phyloP scores from a whole-genome alignment of 1,139 yeast species.

The Suhomyces ambrosiae region DNA sequence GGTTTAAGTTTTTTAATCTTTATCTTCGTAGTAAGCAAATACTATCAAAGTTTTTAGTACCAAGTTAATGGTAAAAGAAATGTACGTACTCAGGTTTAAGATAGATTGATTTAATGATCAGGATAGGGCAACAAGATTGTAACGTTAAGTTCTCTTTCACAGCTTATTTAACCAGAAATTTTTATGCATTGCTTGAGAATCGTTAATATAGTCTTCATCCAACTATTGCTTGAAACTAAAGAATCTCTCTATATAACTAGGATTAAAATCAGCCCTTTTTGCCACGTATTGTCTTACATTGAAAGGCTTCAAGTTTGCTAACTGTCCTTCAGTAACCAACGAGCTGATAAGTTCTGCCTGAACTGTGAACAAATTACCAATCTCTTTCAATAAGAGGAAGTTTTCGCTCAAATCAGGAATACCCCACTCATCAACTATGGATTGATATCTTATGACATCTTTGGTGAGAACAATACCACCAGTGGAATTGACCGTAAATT shows the following conservation, averaged over 20 bases:
- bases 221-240: slow-evolving; percentile 37
- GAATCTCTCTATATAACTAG: slow-evolving; percentile 55
- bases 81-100: too few relatives aligned
- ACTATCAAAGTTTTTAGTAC: slow-evolving; percentile 3
- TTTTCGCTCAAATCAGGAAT: slow-evolving; percentile 65
- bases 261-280: slow-evolving; percentile 69
- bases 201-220: too few relatives aligned
- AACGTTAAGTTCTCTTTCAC: too few relatives aligned
- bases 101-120: neutral
- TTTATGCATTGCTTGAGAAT: too few relatives aligned
- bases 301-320: slow-evolving; percentile 67
- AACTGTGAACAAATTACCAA: slow-evolving; percentile 83
- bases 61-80: too few relatives aligned
- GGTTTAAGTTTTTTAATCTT: slow-evolving; percentile 2
- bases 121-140: too few relatives aligned
- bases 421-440: slow-evolving; percentile 71
- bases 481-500: slow-evolving; percentile 71
- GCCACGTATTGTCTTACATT: slow-evolving; percentile 69
- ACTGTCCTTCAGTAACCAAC: slow-evolving; percentile 78
- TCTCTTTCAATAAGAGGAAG: slow-evolving; percentile 74
- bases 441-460: slow-evolving; percentile 79
- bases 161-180: too few relatives aligned
- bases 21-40: slow-evolving; percentile 1
- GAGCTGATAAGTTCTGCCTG: slow-evolving; percentile 70
- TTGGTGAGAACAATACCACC: slow-evolving; percentile 88